Evolutionary conservation across 139 green algal species (phyloP), one percentile per base, ranked within the genome.

Genomic region (Auxenochlorella pyrenoidosa): DNA sequence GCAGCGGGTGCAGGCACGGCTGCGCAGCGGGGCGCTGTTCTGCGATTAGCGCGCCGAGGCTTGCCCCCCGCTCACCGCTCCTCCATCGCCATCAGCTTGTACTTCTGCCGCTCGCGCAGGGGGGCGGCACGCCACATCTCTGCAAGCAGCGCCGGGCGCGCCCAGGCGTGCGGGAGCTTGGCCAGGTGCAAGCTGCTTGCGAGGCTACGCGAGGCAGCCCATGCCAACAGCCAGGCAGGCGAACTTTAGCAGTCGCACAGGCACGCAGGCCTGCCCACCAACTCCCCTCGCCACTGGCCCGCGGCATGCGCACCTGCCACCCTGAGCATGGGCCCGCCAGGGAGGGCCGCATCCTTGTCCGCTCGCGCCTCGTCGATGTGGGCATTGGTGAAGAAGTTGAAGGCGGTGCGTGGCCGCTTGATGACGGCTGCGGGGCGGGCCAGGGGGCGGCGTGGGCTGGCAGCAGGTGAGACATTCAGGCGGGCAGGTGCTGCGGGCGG

Each of bases 361-460:
- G 40, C 30, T 41, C 41, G 26, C 1, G 30, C 32, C 30, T 21
- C 38, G 2, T 43, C 18, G 13, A 43, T 18, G 10, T 36, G 24
- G 3, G 70, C 30, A 10, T 54, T 34, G 6, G 44, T 79, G 66
- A 90, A 90, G 1, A 90, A 32, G 71, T 85, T 88, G 80, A 88
- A 90, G 15, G 87, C 63, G 41, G 82, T 84, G 78, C 76, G 79
- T 13, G 87, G 87, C 19, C 84, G 84, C 72, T 40, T 40, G 72
- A 89, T 51, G 32, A 30, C 3, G 2, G 51, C 85, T 89, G 85
- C 78, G 54, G 21, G 24, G 30, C 22, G 13, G 16, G 4, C 36
- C 3, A 58, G 54, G 1, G 3, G 40, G 12, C 22, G 38, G 38
- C 30, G 30, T 5, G 22, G 30, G 40, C n/a, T n/a, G n/a, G n/a